These are phyloP conservation scores for Ophiocytium majus DNA, from an alignment of 352 stramenopile species.

Conservation along the genomic window DNA sequence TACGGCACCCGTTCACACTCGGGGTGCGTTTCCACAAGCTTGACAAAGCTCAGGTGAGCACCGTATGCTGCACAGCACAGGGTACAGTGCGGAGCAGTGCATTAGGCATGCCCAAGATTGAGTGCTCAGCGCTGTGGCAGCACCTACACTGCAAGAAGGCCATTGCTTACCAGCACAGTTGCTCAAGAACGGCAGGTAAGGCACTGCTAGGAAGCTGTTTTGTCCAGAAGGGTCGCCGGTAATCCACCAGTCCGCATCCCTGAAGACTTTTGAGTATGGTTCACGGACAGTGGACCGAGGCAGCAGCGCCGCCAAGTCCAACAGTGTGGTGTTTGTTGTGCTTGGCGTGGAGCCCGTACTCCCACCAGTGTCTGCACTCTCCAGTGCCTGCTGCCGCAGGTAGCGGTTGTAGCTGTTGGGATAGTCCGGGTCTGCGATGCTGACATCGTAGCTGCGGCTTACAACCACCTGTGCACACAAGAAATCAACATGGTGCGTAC, in stretches of 20 bases:
- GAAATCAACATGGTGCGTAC: too few species aligned
- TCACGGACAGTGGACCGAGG: constrained; percentile 24
- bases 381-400: constrained; percentile 22
- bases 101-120: too few species aligned
- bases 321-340: constrained; percentile 25
- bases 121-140: too few species aligned
- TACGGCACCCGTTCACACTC: constrained; percentile 75
- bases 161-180: constrained; percentile 59
- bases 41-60: constrained; percentile 83
- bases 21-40: constrained; percentile 88
- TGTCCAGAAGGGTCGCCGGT: constrained; percentile 64
- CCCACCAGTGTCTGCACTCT: neutral
- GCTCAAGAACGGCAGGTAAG: constrained; percentile 94
- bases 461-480: constrained; percentile 70
- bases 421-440: constrained; percentile 76
- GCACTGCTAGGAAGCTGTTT: constrained; percentile 73
- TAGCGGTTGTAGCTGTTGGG: constrained; percentile 47
- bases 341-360: neutral
- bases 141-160: too few species aligned
- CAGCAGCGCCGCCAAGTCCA: constrained; percentile 33
- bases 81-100: too few species aligned
- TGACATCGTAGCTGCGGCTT: constrained; percentile 82
- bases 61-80: constrained; percentile 90
- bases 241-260: constrained; percentile 63
- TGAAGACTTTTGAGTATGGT: constrained; percentile 42